phyloP scores from a whole-genome alignment of 257 asterid genomes.

The Primulina huaijiensis region DNA sequence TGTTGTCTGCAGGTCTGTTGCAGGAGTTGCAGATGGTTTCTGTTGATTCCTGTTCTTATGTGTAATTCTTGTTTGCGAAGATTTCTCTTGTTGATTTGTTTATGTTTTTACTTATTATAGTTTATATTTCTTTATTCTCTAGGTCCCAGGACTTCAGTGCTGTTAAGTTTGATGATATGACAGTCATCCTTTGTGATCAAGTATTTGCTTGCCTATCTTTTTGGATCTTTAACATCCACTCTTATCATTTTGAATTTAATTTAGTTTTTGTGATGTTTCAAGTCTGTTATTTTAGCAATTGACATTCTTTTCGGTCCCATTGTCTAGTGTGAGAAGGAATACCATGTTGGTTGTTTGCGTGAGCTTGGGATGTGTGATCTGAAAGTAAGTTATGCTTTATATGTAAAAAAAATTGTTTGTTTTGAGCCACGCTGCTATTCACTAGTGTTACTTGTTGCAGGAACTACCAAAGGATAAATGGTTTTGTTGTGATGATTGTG shows the following conservation, averaged over 20 bases:
- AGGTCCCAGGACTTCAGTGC: constrained; percentile 96
- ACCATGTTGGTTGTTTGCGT: constrained; percentile 97
- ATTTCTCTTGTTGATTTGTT: constrained; percentile 1
- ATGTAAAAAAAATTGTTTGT: not conserved
- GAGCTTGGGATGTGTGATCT: constrained; percentile 75
- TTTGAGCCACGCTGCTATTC: constrained; percentile 5
- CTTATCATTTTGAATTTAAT: not conserved
- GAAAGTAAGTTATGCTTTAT: constrained; percentile 49
- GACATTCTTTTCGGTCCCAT: constrained; percentile 13
- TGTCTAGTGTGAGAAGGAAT: constrained; percentile 95
- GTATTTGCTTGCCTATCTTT: constrained; percentile 36
- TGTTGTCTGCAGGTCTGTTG: constrained; percentile 88
- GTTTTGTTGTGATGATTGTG: constrained; percentile 87
- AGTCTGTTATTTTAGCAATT: constrained; percentile 5
- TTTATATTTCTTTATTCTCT: constrained; percentile 24
- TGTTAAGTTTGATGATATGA: constrained; percentile 83
- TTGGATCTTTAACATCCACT: not conserved
- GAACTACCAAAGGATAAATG: constrained; percentile 96
- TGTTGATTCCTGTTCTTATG: constrained; percentile 7
- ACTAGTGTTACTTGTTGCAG: constrained; percentile 45
- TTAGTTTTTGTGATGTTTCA: constrained; percentile 10
- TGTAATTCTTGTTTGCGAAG: not conserved
- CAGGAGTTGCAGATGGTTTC: constrained; percentile 13
- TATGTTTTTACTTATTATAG: constrained; percentile 6
- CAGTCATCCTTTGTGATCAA: constrained; percentile 92